Evolutionary conservation across 2,329 filamentous ascomycete species (phyloP).

Genomic region (Epichloe baconii): DNA sequence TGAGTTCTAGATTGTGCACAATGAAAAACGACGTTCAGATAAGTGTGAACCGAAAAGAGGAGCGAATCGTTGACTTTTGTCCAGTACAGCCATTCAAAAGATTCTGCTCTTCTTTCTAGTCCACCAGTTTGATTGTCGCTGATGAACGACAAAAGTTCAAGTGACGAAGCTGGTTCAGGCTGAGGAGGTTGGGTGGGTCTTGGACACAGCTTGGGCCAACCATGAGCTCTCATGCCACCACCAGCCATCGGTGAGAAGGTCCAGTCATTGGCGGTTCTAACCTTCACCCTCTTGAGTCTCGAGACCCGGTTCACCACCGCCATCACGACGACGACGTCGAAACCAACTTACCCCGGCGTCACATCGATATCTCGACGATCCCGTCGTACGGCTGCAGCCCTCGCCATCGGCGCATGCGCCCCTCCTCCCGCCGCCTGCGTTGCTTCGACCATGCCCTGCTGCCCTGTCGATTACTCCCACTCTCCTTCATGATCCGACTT

Average conservation of each 20-base stretch:
- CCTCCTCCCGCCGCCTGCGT: not conserved
- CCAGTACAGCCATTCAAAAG: too few species aligned
- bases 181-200: not conserved
- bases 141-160: too few species aligned
- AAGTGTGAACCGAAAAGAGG: too few species aligned
- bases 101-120: too few species aligned
- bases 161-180: too few species aligned
- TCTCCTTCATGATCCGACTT: conserved; percentile 10
- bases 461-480: not conserved
- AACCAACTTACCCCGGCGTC: too few species aligned
- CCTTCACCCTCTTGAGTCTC: not conserved
- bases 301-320: not conserved
- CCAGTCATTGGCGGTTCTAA: not conserved
- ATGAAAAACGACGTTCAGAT: too few species aligned
- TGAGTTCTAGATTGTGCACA: too few species aligned
- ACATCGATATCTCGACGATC: conserved; percentile 21
- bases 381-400: conserved; percentile 7
- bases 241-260: not conserved
- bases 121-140: too few species aligned
- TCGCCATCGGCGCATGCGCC: conserved; percentile 3
- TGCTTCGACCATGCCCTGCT: conserved; percentile 7
- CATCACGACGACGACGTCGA: not conserved
- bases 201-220: conserved; percentile 19
- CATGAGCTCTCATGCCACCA: not conserved
- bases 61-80: too few species aligned